Evolutionary conservation across 495 filamentous ascomycete species (phyloP).

Genomic region (Penicillium nucicola): DNA sequence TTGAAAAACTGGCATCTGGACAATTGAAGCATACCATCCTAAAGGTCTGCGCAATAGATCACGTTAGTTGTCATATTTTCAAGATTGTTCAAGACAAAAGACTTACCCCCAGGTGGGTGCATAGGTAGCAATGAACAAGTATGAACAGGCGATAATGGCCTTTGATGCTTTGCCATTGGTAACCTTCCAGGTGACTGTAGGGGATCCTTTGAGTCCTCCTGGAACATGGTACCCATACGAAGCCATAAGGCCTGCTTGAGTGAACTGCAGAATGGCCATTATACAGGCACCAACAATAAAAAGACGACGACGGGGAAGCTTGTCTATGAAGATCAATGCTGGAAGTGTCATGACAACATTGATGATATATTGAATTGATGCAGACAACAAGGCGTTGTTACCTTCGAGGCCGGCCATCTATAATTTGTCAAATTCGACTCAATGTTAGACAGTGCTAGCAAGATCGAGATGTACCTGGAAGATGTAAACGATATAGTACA

Average conservation of each 20-base stretch:
- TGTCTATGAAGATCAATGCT: conserved; percentile 56
- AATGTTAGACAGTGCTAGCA: conserved; percentile 41
- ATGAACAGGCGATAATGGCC: conserved; percentile 61
- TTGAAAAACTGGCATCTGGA: too few species aligned
- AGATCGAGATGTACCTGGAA: conserved; percentile 45
- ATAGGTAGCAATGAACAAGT: conserved; percentile 63
- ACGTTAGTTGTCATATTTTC: neutral
- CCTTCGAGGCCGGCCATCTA: conserved; percentile 34
- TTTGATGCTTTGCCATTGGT: conserved; percentile 42
- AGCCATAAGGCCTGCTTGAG: conserved; percentile 57
- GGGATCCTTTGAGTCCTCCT: conserved; percentile 29
- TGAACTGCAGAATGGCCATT: conserved; percentile 51
- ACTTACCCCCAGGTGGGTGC: conserved; percentile 44
- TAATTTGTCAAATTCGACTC: neutral
- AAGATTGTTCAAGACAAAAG: neutral
- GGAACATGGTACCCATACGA: conserved; percentile 53
- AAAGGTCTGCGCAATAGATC: conserved; percentile 4
- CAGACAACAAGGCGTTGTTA: conserved; percentile 55
- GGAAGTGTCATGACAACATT: conserved; percentile 66
- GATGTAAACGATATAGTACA: conserved; percentile 74
- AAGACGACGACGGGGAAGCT: conserved; percentile 49
- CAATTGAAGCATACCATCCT: conserved; percentile 9
- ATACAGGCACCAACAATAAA: conserved; percentile 48
- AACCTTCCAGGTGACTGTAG: conserved; percentile 56
- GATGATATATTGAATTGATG: conserved; percentile 76